Evolutionary conservation across 176 grass and related monocot species (phyloP), one percentile per base, ranked within the genome.

Genomic region (barley (Hordeum vulgare)): DNA sequence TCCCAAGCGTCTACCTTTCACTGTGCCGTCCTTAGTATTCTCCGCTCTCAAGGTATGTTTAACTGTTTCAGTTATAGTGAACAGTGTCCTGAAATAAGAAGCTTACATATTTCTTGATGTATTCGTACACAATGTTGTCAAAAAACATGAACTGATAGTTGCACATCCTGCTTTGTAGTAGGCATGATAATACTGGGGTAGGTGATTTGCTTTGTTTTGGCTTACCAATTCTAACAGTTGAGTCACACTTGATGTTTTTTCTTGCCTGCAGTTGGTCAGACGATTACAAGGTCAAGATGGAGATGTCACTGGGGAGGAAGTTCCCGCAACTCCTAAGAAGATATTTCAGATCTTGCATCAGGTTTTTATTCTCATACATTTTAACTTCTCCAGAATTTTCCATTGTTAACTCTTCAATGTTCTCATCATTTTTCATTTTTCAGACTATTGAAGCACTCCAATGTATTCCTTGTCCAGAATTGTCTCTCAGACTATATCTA

Each of bases 331-430:
- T 74, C 96, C 96, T 31, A 99, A 99, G 81, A 96, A 96, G 92
- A 96, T 99, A 82, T 99, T 96, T 59, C 96, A 99, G 84, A 99
- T 99, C 63, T 86, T 99, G 63, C 91, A 94, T 90, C 89, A 99
- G 96, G 96, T 99, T 90, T 85, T 79, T 58, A 35, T 83, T 37
- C 33, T 90, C n/a, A 40, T 53, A 63, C 66, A 74, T 44, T 13
- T 79, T 44, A 76, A 66, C 49, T 61, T 75, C 2, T 54, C 18
- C 17, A 54, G 51, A 21, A 54, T 54, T 54, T 54, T 18, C 51
- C 18, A 54, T 54, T 54, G 8, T 18, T 54, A 21, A 28, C 23
- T 85, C 28, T 75, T 74, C 27, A 28, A 74, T 56, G 9, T 21
- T 75, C 20, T 83, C 17, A n/a, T 65, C 8, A 41, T 54, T 73